Evolutionary conservation across 176 grass and related monocot species (phyloP).

Genomic region (Rhynchospora pubera): DNA sequence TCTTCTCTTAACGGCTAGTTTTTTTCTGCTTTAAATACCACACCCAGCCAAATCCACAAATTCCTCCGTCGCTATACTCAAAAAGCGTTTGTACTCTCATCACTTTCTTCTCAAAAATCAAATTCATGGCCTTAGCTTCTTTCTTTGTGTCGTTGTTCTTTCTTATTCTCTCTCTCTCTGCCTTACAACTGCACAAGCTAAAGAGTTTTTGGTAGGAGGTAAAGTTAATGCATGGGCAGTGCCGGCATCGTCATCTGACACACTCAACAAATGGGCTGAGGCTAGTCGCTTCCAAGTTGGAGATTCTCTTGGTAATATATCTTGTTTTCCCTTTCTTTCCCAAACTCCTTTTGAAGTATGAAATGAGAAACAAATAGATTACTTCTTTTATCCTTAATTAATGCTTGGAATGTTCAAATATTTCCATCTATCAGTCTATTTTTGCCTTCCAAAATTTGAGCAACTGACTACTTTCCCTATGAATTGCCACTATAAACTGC

Average conservation of each 20-base stretch:
- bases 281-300: constrained; percentile 36
- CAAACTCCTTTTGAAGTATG: neutral
- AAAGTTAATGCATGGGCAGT: constrained; percentile 24
- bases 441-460: neutral
- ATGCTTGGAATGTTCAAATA: too few relatives aligned
- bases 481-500: neutral
- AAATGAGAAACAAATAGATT: neutral
- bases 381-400: too few relatives aligned
- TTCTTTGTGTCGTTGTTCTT: neutral
- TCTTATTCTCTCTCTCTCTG: neutral
- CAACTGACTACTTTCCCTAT: neutral
- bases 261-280: constrained; percentile 46
- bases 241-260: constrained; percentile 11
- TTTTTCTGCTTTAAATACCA: constrained; percentile 1
- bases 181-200: constrained; percentile 15
- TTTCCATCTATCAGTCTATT: too few relatives aligned
- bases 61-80: neutral
- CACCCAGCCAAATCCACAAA: neutral
- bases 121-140: neutral
- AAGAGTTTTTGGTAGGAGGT: constrained; percentile 32
- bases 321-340: neutral
- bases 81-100: neutral
- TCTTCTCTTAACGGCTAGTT: constrained; percentile 4
- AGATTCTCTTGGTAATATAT: constrained; percentile 34
- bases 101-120: neutral